These are phyloP conservation scores for Avena atlantica DNA, from an alignment of 176 grass and related monocot genomes.

Conservation along the genomic window DNA sequence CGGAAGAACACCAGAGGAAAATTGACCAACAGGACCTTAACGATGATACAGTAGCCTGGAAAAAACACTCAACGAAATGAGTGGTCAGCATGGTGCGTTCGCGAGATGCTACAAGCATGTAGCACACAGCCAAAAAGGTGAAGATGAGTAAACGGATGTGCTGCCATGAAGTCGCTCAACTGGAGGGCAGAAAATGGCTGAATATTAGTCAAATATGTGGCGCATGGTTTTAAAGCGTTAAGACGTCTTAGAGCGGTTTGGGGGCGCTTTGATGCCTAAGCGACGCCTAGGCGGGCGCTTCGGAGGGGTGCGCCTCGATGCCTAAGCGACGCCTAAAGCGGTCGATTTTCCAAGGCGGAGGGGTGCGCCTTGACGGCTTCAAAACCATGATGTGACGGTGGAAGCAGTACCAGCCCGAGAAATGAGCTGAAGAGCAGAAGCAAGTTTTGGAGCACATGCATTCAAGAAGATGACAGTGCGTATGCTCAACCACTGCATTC, in stretches of 20 bases:
- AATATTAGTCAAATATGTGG: neutral
- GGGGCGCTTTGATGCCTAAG: no score
- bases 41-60: no score
- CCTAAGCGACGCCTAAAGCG: no score
- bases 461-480: neutral
- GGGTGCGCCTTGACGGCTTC: no score
- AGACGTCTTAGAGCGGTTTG: no score
- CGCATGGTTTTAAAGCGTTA: no score
- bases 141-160: neutral
- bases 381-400: neutral
- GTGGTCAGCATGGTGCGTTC: neutral
- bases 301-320: no score
- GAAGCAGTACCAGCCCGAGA: neutral
- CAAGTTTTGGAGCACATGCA: neutral
- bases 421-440: neutral
- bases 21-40: no score
- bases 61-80: no score
- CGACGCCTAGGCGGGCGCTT: no score
- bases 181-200: slow-evolving; percentile 3
- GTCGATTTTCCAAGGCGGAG: no score
- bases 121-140: neutral
- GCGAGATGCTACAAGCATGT: neutral
- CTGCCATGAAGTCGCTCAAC: slow-evolving; percentile 1
- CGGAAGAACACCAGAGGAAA: no score
- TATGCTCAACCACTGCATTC: neutral